phyloP scores from a whole-genome alignment of 2,329 filamentous ascomycete genomes.

The Saccharata proteae region DNA sequence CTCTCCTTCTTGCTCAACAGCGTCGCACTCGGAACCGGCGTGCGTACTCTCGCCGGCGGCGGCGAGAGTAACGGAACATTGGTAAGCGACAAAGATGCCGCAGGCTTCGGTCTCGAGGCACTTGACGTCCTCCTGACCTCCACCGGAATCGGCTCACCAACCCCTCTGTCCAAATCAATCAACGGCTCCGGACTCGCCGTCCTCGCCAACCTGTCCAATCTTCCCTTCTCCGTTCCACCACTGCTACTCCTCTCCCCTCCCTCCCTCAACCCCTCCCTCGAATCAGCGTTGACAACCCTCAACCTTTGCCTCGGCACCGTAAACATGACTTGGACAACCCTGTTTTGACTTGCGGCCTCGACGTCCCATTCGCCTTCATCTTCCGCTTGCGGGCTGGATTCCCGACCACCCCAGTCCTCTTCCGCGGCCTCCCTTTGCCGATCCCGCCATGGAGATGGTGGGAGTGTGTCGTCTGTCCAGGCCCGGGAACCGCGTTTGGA shows the following conservation, averaged over 20 bases:
- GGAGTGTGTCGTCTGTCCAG: constrained; percentile 21
- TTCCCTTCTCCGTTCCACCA: too few species aligned
- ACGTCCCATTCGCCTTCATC: constrained; percentile 40
- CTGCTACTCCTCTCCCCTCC: not conserved
- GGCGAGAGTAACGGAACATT: too few species aligned
- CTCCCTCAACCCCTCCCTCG: not conserved
- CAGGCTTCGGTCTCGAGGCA: too few species aligned
- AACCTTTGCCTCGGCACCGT: constrained; percentile 80
- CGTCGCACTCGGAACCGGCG: too few species aligned
- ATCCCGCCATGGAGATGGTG: constrained; percentile 33
- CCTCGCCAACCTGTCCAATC: too few species aligned
- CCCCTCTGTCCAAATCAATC: too few species aligned
- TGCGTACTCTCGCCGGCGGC: too few species aligned
- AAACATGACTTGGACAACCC: constrained; percentile 59
- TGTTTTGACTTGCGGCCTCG: constrained; percentile 32
- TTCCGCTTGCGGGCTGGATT: constrained; percentile 15
- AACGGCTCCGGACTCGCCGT: too few species aligned
- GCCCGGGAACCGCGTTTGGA: constrained; percentile 31
- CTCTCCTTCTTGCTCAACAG: too few species aligned
- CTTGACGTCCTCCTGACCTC: too few species aligned
- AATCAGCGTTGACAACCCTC: constrained; percentile 62
- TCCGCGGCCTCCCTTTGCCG: constrained; percentile 26
- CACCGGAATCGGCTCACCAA: too few species aligned
- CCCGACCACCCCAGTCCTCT: constrained; percentile 16
- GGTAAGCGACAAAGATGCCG: too few species aligned